These are phyloP conservation scores for Pyrenula massariospora DNA, from an alignment of 495 filamentous ascomycete genomes.

Conservation along the genomic window DNA sequence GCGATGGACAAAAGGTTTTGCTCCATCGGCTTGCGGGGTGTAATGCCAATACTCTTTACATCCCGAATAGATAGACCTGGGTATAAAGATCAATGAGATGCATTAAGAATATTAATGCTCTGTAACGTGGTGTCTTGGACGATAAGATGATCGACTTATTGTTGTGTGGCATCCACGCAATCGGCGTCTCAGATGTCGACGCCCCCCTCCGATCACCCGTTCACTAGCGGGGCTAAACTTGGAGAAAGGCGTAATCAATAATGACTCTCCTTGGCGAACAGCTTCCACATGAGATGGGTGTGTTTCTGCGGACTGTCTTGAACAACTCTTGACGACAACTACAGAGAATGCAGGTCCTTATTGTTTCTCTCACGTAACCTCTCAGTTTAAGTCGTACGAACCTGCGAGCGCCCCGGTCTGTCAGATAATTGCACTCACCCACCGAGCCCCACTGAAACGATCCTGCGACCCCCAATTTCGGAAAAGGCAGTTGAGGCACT, in stretches of 20 bases:
- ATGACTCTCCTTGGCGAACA: no score
- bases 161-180: neutral
- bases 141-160: neutral
- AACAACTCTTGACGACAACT: no score
- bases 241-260: no score
- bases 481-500: neutral
- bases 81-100: neutral
- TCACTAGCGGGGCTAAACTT: no score
- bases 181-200: neutral
- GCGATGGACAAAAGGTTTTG: constrained; percentile 61
- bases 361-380: no score
- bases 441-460: neutral
- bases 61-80: neutral
- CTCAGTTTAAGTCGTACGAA: no score
- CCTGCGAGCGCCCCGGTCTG: no score
- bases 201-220: no score
- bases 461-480: no score
- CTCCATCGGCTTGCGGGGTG: constrained; percentile 29
- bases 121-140: neutral
- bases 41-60: neutral
- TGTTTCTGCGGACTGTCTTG: no score
- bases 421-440: neutral
- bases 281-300: no score
- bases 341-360: no score
- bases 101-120: neutral